phyloP scores from a whole-genome alignment of 768 basidiomycete species.

The Mycena amicta region DNA sequence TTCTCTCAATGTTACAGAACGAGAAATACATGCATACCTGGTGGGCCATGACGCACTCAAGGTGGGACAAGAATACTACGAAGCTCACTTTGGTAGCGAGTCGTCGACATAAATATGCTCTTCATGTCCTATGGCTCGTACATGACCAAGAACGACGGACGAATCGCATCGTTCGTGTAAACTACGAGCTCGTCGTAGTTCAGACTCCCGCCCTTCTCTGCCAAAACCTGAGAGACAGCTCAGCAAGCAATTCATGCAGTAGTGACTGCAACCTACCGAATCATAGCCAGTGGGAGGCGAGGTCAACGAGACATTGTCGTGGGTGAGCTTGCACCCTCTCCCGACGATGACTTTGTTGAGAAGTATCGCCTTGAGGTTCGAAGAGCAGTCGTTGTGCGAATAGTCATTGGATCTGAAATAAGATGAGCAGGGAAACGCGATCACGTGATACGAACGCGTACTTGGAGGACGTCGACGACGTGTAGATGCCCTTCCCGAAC shows the following conservation, averaged over 20 bases:
- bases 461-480: slow-evolving; percentile 80
- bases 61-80: no score
- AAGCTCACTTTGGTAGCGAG: no score
- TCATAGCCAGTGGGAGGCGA: slow-evolving; percentile 66
- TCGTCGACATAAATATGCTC: no score
- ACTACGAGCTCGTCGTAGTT: slow-evolving; percentile 76
- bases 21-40: no score
- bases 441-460: slow-evolving; percentile 28
- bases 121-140: slow-evolving; percentile 66
- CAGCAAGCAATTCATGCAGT: no score
- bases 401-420: slow-evolving; percentile 66
- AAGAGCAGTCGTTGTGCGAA: slow-evolving; percentile 58
- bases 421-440: neutral
- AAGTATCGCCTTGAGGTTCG: slow-evolving; percentile 63
- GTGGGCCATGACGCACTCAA: no score
- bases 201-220: slow-evolving; percentile 64
- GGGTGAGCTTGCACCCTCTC: slow-evolving; percentile 65
- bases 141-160: slow-evolving; percentile 71
- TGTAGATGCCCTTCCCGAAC: slow-evolving; percentile 75
- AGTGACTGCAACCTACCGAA: slow-evolving; percentile 67
- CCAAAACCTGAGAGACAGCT: slow-evolving; percentile 61
- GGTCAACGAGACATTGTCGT: slow-evolving; percentile 56
- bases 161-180: slow-evolving; percentile 70
- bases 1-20: no score
- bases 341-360: slow-evolving; percentile 76